These are phyloP conservation scores for Paecilomyces formosus DNA, from an alignment of 2,329 filamentous ascomycete genomes.

Conservation along the genomic window DNA sequence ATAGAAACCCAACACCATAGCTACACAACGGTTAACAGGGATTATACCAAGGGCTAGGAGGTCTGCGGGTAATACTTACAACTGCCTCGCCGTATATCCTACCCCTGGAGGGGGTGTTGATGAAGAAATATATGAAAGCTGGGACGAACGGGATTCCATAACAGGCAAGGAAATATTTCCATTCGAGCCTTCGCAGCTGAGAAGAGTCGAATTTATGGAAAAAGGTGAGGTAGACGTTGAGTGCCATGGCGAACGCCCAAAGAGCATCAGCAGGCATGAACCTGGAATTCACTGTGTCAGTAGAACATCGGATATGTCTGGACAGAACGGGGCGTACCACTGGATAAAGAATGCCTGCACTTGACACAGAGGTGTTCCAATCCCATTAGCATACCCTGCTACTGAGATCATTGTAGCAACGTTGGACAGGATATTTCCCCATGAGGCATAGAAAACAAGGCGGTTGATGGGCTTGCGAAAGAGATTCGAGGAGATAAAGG, in stretches of 20 bases:
- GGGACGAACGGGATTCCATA: conserved; percentile 68
- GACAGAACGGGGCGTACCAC: conserved; percentile 51
- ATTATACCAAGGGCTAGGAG: neutral
- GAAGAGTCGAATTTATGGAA: conserved; percentile 63
- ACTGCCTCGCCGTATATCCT: conserved; percentile 67
- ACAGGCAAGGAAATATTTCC: conserved; percentile 60
- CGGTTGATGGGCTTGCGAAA: conserved; percentile 86
- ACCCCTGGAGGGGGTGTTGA: conserved; percentile 46
- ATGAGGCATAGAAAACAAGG: conserved; percentile 74
- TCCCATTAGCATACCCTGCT: conserved; percentile 45
- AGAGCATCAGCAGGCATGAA: conserved; percentile 70
- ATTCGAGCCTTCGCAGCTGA: conserved; percentile 60
- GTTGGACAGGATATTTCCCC: conserved; percentile 73
- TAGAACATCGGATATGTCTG: neutral
- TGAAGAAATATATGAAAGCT: conserved; percentile 59
- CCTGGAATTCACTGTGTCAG: conserved; percentile 37
- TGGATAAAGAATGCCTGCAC: conserved; percentile 75
- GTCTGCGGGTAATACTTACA: conserved; percentile 23
- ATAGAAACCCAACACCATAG: conserved; percentile 74
- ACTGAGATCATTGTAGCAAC: conserved; percentile 67
- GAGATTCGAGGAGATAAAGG: conserved; percentile 58
- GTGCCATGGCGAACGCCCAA: conserved; percentile 75
- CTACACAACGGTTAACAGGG: conserved; percentile 20
- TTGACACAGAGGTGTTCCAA: conserved; percentile 58
- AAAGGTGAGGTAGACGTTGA: conserved; percentile 77